A percentile compares a stretch with the other conserved stretches of the same genome.
These are phyloP conservation scores for Chaetomiaceae sp. DNA, from an alignment of 2,329 filamentous ascomycete genomes.

Conservation along the genomic window DNA sequence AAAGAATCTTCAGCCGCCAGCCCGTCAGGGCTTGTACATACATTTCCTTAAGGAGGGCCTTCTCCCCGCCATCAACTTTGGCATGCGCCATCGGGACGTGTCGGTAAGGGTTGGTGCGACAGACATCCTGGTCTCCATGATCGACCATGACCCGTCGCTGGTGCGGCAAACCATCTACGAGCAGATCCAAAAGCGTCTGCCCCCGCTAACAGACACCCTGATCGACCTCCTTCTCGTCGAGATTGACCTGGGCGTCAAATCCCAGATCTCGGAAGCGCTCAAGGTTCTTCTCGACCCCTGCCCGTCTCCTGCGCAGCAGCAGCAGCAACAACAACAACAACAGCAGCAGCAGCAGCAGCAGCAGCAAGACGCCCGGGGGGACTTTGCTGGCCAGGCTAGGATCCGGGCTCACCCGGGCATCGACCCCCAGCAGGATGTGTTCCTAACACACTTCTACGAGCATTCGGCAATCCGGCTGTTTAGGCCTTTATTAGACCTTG, in stretches of 20 bases:
- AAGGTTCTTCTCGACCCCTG: conserved; percentile 84
- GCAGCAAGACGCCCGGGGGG: conserved; percentile 41
- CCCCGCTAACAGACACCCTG: conserved; percentile 82
- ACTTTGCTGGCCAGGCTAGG: conserved; percentile 55
- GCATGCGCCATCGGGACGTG: conserved; percentile 78
- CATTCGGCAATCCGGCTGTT: conserved; percentile 81
- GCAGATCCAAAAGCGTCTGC: conserved; percentile 80
- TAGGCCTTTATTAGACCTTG: conserved; percentile 76
- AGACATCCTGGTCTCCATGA: conserved; percentile 87
- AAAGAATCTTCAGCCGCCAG: conserved; percentile 85
- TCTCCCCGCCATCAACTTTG: conserved; percentile 85
- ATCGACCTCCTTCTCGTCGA: conserved; percentile 90
- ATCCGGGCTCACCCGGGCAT: conserved; percentile 47
- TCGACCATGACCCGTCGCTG: conserved; percentile 93
- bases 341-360: conserved; percentile 25
- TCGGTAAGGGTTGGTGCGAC: conserved; percentile 85
- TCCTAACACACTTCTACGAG: conserved; percentile 86
- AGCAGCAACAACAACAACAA: conserved; percentile 3
- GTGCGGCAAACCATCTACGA: conserved; percentile 91
- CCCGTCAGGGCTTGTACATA: conserved; percentile 75
- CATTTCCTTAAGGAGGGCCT: conserved; percentile 88
- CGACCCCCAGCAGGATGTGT: conserved; percentile 75
- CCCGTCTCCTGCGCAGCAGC: conserved; percentile 34
- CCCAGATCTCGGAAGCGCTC: conserved; percentile 90
- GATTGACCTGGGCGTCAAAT: conserved; percentile 89